These are phyloP conservation scores for Populus trichocarpa DNA, from an alignment of 441 rosid species.

Conservation along the genomic window DNA sequence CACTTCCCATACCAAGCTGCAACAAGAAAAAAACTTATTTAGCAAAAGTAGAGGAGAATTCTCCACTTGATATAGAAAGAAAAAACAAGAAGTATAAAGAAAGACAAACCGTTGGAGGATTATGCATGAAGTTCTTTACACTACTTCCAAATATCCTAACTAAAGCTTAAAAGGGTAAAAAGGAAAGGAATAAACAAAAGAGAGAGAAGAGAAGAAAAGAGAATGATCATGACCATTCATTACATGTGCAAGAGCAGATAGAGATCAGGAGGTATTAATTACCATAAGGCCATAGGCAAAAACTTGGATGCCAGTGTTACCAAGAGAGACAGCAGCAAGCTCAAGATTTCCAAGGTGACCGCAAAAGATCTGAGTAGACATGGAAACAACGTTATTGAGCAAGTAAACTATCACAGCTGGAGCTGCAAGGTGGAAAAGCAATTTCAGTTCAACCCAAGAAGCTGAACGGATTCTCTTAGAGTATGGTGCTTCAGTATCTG, in stretches of 20 bases:
- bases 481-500: conserved; percentile 20
- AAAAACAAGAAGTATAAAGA: too few relatives aligned
- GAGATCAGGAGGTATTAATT: too few relatives aligned
- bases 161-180: too few relatives aligned
- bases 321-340: conserved; percentile 36
- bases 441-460: conserved; percentile 43
- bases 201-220: too few relatives aligned
- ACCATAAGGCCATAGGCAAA: conserved; percentile 19
- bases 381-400: conserved; percentile 47
- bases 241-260: too few relatives aligned
- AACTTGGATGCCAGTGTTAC: conserved; percentile 8
- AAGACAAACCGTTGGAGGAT: too few relatives aligned
- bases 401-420: conserved; percentile 55
- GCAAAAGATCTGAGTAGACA: conserved; percentile 48
- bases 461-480: conserved; percentile 41
- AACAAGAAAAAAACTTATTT: background rate
- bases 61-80: background rate
- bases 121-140: background rate
- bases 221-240: too few relatives aligned
- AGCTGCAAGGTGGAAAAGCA: conserved; percentile 51
- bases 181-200: too few relatives aligned
- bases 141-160: background rate
- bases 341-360: conserved; percentile 48
- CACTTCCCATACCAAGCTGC: conserved; percentile 81
- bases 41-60: background rate